phyloP scores from a whole-genome alignment of 768 basidiomycete genomes.

The Gloeopeniophorella convolvens region DNA sequence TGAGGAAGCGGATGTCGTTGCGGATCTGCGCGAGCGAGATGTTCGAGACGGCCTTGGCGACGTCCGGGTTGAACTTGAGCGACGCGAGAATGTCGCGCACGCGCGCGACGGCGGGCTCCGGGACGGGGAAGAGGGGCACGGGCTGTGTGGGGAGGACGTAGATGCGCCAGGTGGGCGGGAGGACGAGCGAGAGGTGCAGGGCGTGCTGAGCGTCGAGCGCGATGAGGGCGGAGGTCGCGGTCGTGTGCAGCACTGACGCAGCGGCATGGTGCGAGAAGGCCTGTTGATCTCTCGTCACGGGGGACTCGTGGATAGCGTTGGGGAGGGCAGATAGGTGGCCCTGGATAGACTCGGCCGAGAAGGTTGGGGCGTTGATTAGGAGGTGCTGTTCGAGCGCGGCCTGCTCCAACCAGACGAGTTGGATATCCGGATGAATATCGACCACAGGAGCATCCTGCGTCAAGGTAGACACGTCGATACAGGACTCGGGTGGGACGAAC shows the following conservation, averaged over 20 bases:
- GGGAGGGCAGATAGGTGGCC: constrained; percentile 14
- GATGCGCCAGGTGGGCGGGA: constrained; percentile 73
- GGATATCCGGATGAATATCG: constrained; percentile 27
- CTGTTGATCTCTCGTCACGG: constrained; percentile 5
- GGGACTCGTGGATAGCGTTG: constrained; percentile 5
- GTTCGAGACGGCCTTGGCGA: constrained; percentile 63
- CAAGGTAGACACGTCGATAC: constrained; percentile 27
- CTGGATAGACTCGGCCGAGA: constrained; percentile 3
- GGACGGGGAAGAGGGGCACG: constrained; percentile 48
- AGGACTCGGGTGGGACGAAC: constrained; percentile 38
- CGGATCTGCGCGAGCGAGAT: constrained; percentile 61
- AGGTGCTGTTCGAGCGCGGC: constrained; percentile 39
- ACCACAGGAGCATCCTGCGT: neutral
- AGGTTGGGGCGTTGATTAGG: constrained; percentile 11
- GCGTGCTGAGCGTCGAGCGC: constrained; percentile 39
- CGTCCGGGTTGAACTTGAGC: constrained; percentile 60
- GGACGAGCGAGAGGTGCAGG: constrained; percentile 45
- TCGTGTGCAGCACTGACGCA: constrained; percentile 37
- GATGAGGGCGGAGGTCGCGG: constrained; percentile 41
- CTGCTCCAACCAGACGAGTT: constrained; percentile 33
- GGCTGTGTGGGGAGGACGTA: constrained; percentile 51
- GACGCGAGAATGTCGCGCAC: constrained; percentile 50
- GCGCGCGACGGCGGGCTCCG: constrained; percentile 44
- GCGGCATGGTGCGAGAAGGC: constrained; percentile 16
- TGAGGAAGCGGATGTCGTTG: constrained; percentile 72